Evolutionary conservation across 2,329 filamentous ascomycete species (phyloP).

Genomic region (Neofusicoccum parvum): DNA sequence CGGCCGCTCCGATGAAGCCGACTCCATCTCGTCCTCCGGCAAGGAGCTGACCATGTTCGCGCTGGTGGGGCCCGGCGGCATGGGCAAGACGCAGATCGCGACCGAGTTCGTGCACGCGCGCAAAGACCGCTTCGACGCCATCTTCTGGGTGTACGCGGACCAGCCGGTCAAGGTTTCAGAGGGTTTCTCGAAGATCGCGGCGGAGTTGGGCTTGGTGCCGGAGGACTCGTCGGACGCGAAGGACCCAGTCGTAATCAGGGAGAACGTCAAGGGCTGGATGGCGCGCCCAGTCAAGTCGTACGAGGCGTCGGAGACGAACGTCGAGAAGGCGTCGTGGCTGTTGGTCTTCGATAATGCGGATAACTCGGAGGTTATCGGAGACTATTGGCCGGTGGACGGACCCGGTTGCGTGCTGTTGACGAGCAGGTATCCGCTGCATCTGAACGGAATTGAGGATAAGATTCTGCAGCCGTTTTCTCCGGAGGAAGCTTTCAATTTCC

Average conservation of each 20-base stretch:
- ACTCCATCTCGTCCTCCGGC: background rate
- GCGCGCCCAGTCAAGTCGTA: conserved; percentile 19
- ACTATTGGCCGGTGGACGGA: conserved; percentile 23
- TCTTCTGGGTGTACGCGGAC: conserved; percentile 24
- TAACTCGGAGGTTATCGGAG: conserved; percentile 9
- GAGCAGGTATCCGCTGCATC: conserved; percentile 20
- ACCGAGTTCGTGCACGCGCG: conserved; percentile 26
- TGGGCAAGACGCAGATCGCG: conserved; percentile 32
- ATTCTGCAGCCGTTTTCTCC: background rate
- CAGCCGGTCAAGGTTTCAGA: conserved; percentile 17
- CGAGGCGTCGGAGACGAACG: background rate
- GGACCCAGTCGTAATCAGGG: conserved; percentile 13
- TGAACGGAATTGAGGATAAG: background rate
- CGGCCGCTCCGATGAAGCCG: background rate
- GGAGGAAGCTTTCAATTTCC: background rate
- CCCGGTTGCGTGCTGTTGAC: conserved; percentile 25
- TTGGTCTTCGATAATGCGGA: conserved; percentile 24
- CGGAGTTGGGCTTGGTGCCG: conserved; percentile 14
- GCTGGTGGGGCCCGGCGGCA: conserved; percentile 29
- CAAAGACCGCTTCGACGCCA: conserved; percentile 20
- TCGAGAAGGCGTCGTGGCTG: conserved; percentile 23
- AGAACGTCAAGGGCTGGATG: conserved; percentile 23
- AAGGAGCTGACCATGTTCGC: conserved; percentile 12
- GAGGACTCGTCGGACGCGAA: conserved; percentile 20
- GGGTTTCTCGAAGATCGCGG: conserved; percentile 20